phyloP scores from a whole-genome alignment of 257 asterid genomes.

The Plectranthus barbatus region DNA sequence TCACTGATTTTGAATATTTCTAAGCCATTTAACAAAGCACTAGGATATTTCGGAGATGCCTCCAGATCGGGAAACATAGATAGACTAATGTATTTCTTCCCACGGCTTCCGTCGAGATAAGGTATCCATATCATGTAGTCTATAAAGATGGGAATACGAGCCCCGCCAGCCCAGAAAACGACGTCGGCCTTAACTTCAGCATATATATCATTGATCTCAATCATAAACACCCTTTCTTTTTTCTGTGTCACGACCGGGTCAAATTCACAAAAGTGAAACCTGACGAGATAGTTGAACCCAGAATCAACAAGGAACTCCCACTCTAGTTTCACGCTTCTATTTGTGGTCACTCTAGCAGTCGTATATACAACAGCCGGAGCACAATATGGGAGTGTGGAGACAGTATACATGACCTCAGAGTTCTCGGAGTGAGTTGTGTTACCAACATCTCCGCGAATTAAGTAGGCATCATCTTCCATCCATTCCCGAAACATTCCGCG shows the following conservation, averaged over 20 bases:
- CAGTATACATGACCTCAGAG: constrained; percentile 9
- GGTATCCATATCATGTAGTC: constrained; percentile 28
- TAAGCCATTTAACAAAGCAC: too few species aligned
- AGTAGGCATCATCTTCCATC: constrained; percentile 13
- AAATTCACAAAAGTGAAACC: constrained; percentile 55
- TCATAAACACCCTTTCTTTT: constrained; percentile 17
- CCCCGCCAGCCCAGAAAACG: constrained; percentile 6
- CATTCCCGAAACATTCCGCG: too few species aligned
- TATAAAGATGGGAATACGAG: constrained; percentile 21
- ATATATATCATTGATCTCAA: constrained; percentile 15
- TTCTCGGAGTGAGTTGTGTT: background rate
- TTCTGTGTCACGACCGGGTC: background rate
- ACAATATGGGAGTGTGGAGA: constrained; percentile 20
- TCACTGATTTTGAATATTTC: background rate
- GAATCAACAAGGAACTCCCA: constrained; percentile 45
- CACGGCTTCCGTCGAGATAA: constrained; percentile 15
- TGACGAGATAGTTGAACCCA: constrained; percentile 34
- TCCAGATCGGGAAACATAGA: too few species aligned
- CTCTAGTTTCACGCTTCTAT: background rate
- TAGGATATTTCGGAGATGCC: too few species aligned
- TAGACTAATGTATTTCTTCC: constrained; percentile 19
- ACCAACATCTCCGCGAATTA: background rate
- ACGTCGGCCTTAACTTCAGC: constrained; percentile 22
- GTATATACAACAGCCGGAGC: constrained; percentile 41
- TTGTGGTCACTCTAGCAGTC: too few species aligned